These are phyloP conservation scores for Pythium chondricola DNA, from an alignment of 352 stramenopile species.

Conservation along the genomic window DNA sequence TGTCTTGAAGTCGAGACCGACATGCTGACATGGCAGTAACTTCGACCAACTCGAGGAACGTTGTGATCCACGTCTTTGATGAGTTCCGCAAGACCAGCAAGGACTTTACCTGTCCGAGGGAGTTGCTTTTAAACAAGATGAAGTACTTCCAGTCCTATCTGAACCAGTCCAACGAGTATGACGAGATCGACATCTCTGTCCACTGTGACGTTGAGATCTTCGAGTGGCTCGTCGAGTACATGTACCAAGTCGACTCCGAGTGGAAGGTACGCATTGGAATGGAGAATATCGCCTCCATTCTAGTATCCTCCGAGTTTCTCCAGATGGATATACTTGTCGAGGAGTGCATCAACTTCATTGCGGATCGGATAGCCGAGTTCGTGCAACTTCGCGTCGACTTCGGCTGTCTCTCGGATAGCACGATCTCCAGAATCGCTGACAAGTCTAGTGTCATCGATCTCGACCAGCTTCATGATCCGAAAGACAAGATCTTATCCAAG, in stretches of 20 bases:
- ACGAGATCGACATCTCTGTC: conserved; percentile 91
- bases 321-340: conserved; percentile 87
- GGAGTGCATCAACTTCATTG: conserved; percentile 80
- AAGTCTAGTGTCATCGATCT: conserved; percentile 51
- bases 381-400: conserved; percentile 84
- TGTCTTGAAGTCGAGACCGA: neutral
- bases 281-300: conserved; percentile 79
- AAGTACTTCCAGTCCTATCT: conserved; percentile 88
- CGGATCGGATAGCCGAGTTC: conserved; percentile 66
- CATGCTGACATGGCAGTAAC: neutral
- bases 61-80: conserved; percentile 90
- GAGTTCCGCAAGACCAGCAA: conserved; percentile 80
- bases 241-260: conserved; percentile 50
- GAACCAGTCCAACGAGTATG: conserved; percentile 64
- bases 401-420: conserved; percentile 70
- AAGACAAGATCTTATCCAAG: conserved; percentile 85
- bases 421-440: conserved; percentile 63
- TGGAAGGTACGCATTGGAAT: conserved; percentile 48
- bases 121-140: conserved; percentile 85
- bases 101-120: conserved; percentile 80
- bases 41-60: conserved; percentile 19
- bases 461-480: conserved; percentile 67
- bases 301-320: conserved; percentile 90
- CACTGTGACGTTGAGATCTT: conserved; percentile 92
- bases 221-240: conserved; percentile 88